A percentile compares a stretch with the other conserved stretches of the same genome.
phyloP scores from a whole-genome alignment of 2,329 filamentous ascomycete species.

The Teratosphaeria destructans region DNA sequence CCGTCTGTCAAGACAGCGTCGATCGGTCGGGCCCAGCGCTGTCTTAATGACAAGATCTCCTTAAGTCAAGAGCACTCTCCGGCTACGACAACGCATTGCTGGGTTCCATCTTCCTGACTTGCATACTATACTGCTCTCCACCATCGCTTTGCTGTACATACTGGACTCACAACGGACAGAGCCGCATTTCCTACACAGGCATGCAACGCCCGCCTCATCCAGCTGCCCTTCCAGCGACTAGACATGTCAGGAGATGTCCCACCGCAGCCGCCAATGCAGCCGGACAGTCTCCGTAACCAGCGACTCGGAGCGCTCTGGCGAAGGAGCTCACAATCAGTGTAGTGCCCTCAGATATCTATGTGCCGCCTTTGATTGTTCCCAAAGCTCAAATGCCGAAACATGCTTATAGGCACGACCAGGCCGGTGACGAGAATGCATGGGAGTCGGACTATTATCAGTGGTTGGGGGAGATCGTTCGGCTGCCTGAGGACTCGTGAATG shows the following conservation, averaged over 20 bases:
- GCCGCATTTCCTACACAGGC: neutral
- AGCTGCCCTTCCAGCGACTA: slow-evolving; percentile 48
- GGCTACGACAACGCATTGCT: neutral
- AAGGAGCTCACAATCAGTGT: neutral
- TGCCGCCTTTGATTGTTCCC: neutral
- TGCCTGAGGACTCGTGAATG: neutral
- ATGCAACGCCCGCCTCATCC: slow-evolving; percentile 25
- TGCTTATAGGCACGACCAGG: neutral
- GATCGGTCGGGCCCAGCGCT: neutral
- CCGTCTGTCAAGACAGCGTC: neutral
- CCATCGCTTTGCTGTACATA: neutral
- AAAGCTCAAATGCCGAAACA: neutral
- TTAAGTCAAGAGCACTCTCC: neutral
- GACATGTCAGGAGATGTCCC: slow-evolving; percentile 50
- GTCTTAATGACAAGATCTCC: neutral
- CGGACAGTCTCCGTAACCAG: neutral
- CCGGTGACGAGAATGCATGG: neutral
- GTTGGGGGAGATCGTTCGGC: neutral
- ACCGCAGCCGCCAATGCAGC: neutral
- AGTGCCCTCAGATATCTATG: neutral
- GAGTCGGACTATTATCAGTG: neutral
- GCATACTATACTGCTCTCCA: neutral
- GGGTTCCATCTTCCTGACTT: neutral
- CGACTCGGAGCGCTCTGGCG: neutral
- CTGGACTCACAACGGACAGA: neutral